A percentile compares a stretch with the other conserved stretches of the same genome.
Evolutionary conservation across 257 asterid species (phyloP).

Genomic region (Przewalskia tangutica): DNA sequence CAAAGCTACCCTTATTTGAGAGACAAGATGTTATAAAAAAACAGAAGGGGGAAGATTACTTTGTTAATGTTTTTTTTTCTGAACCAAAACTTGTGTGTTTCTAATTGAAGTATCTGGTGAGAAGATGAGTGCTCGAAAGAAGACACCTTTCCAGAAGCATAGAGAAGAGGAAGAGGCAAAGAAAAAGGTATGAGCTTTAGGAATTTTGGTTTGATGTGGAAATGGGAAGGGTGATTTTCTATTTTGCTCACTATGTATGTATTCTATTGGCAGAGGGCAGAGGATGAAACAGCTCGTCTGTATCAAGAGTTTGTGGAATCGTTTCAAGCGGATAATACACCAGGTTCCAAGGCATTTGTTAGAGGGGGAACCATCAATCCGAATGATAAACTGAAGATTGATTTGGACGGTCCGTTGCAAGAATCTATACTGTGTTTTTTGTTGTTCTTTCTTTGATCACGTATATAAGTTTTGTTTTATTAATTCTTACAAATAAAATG

Average conservation of each 20-base stretch:
- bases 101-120: slow-evolving; percentile 15
- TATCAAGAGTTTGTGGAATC: slow-evolving; percentile 83
- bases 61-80: background rate
- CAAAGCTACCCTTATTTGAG: no score
- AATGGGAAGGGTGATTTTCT: background rate
- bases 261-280: slow-evolving; percentile 52
- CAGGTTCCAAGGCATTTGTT: slow-evolving; percentile 80
- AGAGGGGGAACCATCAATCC: slow-evolving; percentile 88
- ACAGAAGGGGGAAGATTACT: background rate
- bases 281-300: slow-evolving; percentile 76
- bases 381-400: slow-evolving; percentile 53
- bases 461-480: background rate
- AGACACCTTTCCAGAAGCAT: slow-evolving; percentile 93
- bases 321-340: slow-evolving; percentile 60
- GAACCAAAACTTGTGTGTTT: background rate
- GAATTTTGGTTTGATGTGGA: background rate
- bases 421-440: background rate
- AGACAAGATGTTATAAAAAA: background rate
- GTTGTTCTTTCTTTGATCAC: background rate
- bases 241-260: background rate
- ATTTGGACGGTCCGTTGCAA: slow-evolving; percentile 56
- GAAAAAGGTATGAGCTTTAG: slow-evolving; percentile 43
- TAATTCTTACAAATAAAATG: slow-evolving; percentile 32
- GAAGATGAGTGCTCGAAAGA: slow-evolving; percentile 75
- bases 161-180: slow-evolving; percentile 92